phyloP scores from a whole-genome alignment of 208 protist genomes.

The Crithidia fasciculata region DNA sequence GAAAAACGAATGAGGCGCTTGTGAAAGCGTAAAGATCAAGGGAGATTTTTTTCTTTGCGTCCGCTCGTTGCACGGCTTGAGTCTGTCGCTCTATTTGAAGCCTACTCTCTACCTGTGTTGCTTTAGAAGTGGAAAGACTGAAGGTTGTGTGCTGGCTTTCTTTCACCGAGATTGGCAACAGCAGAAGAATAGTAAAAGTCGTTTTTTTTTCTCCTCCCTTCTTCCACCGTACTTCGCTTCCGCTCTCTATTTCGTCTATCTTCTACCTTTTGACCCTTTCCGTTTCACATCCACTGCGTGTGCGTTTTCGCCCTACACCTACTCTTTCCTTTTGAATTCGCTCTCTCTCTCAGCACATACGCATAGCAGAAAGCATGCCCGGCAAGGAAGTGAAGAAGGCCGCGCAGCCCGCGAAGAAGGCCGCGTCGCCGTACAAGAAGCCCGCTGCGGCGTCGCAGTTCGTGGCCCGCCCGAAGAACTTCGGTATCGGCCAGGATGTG shows the following conservation, averaged over 20 bases:
- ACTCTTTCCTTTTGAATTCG: neutral
- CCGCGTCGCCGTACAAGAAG: slow-evolving; percentile 86
- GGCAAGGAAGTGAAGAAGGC: slow-evolving; percentile 90
- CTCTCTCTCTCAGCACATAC: slow-evolving; percentile 1
- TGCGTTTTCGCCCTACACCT: neutral
- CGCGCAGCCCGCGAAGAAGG: slow-evolving; percentile 63
- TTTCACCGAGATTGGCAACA: too few relatives aligned
- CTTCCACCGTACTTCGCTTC: neutral
- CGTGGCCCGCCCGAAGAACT: slow-evolving; percentile 87
- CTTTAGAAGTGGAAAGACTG: too few relatives aligned
- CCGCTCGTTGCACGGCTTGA: neutral
- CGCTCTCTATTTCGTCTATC: neutral
- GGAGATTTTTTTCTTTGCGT: neutral
- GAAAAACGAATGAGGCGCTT: too few relatives aligned
- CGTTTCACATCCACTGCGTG: neutral
- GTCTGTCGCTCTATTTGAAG: too few relatives aligned
- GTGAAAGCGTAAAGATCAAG: too few relatives aligned
- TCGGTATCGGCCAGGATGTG: slow-evolving; percentile 94
- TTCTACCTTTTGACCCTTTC: too few relatives aligned
- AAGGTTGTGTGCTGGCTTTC: too few relatives aligned
- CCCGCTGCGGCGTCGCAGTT: slow-evolving; percentile 61
- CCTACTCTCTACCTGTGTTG: too few relatives aligned
- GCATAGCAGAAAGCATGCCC: slow-evolving; percentile 52
- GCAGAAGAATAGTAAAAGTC: too few relatives aligned
- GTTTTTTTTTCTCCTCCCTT: neutral